Percentiles rank a stretch among this genome's conserved stretches.
phyloP scores from a whole-genome alignment of 345 rosid genomes.

The Hibiscus syriacus region DNA sequence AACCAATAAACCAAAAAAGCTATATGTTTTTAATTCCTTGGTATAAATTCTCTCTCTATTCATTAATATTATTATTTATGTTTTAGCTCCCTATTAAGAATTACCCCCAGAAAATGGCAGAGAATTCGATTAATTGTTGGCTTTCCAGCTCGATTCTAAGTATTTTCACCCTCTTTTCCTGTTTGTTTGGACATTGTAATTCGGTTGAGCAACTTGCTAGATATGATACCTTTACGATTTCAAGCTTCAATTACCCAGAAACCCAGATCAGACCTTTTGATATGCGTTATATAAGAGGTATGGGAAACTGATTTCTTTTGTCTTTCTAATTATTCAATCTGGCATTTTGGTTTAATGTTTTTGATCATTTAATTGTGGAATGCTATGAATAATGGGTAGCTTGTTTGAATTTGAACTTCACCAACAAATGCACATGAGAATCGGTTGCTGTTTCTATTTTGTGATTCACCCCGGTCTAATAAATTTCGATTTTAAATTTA shows the following conservation, averaged over 20 bases:
- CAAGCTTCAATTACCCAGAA: constrained; percentile 66
- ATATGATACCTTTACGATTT: constrained; percentile 34
- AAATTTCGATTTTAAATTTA: neutral
- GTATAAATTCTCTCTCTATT: neutral
- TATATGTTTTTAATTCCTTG: neutral
- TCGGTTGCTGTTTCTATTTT: neutral
- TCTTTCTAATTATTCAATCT: neutral
- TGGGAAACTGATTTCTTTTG: constrained; percentile 1
- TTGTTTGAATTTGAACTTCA: constrained; percentile 2
- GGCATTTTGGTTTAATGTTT: neutral
- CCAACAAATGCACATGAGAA: neutral
- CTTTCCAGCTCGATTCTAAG: constrained; percentile 17
- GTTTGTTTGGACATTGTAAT: constrained; percentile 15
- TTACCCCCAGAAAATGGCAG: constrained; percentile 18
- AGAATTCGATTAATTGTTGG: constrained; percentile 27
- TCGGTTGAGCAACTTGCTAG: constrained; percentile 20
- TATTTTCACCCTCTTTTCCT: constrained; percentile 20
- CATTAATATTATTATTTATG: neutral
- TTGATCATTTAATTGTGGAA: neutral
- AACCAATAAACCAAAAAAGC: neutral
- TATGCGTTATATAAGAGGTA: constrained; percentile 72
- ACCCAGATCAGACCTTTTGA: constrained; percentile 51
- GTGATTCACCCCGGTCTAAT: neutral
- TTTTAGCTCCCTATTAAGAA: constrained; percentile 5
- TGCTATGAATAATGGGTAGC: neutral